Evolutionary conservation across 768 basidiomycete species (phyloP), one percentile per base, ranked within the genome.

Genomic region (Mrakia hoshinonis): DNA sequence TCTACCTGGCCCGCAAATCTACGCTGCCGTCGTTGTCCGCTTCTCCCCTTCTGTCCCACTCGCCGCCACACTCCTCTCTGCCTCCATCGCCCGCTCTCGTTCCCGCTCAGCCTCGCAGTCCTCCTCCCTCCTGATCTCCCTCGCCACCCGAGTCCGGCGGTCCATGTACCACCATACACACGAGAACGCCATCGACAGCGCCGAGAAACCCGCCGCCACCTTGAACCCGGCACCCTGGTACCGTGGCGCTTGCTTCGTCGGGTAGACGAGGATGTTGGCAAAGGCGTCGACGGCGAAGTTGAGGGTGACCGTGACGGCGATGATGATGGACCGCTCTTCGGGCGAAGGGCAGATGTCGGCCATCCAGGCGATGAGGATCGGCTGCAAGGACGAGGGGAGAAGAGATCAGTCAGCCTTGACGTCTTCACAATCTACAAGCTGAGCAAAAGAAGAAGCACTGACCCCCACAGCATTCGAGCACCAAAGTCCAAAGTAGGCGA

Each of bases 151-250:
- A 43, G 46, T 66, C 46, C 47, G 47, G 3, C 48, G 3, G 18
- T 62, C 69, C 36, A 74, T 26, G 26, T 38, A 67, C 38, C 55
- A 58, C 47, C 73, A 75, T 39, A 70, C 22, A 2, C 62, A 26
- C 4, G 75, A 74, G 49, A 74, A 72, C 2, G 46, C 3, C 49
- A 74, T 72, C 36, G 69, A 75, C 15, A 31, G 69, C 12, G 58
- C 36, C 9, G 72, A 67, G 29, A 75, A 74, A 0, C 47, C 76
- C 0, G 74, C 58, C 1, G 76, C 73, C 3, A 74, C 77, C 60
- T 76, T 76, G 73, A 76, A 77, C 0, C 77, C 77, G 39, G 75
- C 66, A 4, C 26, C 15, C 26, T 69, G 72, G 52, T 77, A 77
- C 34, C 74, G 60, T 26, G 77, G 77, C 4, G 77, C 77, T 52